Evolutionary conservation across 805 yeast species (phyloP).

Genomic region (Cyberlindnera meyerae): DNA sequence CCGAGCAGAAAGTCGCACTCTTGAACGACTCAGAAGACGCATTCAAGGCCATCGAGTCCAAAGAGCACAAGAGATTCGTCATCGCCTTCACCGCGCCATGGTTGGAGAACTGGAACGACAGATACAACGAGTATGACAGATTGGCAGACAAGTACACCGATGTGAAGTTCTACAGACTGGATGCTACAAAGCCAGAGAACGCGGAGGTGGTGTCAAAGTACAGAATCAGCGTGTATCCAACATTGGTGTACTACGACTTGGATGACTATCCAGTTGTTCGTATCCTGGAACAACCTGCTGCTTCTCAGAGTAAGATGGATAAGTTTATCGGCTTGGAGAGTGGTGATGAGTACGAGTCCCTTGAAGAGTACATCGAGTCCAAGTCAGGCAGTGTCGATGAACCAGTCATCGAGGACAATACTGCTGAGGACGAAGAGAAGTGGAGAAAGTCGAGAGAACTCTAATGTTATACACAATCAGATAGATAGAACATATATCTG

Average conservation of each 20-base stretch:
- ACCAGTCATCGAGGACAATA: constrained; percentile 15
- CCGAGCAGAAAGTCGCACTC: constrained; percentile 17
- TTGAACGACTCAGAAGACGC: constrained; percentile 15
- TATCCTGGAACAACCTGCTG: constrained; percentile 16
- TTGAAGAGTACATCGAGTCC: constrained; percentile 11
- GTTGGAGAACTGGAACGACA: constrained; percentile 30
- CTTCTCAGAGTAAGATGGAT: constrained; percentile 26
- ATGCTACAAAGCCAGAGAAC: constrained; percentile 27
- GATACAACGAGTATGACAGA: constrained; percentile 29
- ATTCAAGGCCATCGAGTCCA: constrained; percentile 4
- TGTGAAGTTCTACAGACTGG: constrained; percentile 30
- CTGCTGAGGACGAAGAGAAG: constrained; percentile 18
- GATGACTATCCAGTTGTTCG: constrained; percentile 12
- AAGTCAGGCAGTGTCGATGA: constrained; percentile 16
- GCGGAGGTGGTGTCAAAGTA: constrained; percentile 26
- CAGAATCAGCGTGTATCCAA: constrained; percentile 29
- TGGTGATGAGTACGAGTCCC: constrained; percentile 12
- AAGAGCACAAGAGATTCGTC: constrained; percentile 9
- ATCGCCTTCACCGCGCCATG: constrained; percentile 35
- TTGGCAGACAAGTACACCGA: constrained; percentile 24
- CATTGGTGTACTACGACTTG: constrained; percentile 25
- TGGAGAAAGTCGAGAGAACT: constrained; percentile 21
- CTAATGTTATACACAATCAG: no score
- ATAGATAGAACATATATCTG: no score
- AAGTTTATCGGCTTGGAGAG: constrained; percentile 27